phyloP scores from a whole-genome alignment of 257 asterid species.

The Galeopsis tetrahit region DNA sequence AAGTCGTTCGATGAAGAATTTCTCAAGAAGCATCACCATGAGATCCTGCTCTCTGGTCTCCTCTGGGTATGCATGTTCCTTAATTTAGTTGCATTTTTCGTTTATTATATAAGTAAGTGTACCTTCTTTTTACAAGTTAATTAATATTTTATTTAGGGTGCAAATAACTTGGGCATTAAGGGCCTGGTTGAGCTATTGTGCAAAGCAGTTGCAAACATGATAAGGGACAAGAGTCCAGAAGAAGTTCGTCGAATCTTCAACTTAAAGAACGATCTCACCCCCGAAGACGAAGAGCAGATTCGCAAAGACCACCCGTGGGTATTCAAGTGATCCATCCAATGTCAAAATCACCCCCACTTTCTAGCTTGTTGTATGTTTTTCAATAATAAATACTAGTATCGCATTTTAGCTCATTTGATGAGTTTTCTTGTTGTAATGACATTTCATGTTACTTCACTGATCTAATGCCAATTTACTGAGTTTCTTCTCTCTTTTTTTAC shows the following conservation, averaged over 20 bases:
- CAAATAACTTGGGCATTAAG: constrained; percentile 71
- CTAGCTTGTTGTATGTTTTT: too few relatives aligned
- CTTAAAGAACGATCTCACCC: constrained; percentile 70
- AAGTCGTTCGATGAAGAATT: constrained; percentile 55
- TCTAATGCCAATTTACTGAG: too few relatives aligned
- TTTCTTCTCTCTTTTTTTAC: too few relatives aligned
- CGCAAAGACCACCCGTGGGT: constrained; percentile 82
- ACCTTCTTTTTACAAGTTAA: too few relatives aligned
- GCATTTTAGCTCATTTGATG: too few relatives aligned
- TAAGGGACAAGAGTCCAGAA: constrained; percentile 72
- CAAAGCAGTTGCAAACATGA: constrained; percentile 16
- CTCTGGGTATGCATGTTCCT: constrained; percentile 60
- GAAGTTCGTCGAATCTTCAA: constrained; percentile 72
- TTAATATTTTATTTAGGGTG: constrained; percentile 55
- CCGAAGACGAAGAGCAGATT: constrained; percentile 73
- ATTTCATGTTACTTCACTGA: too few relatives aligned
- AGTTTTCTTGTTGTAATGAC: too few relatives aligned
- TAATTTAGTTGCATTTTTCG: too few relatives aligned
- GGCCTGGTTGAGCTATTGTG: constrained; percentile 66
- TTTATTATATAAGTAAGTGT: too few relatives aligned
- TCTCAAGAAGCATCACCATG: constrained; percentile 53
- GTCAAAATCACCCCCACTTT: too few relatives aligned
- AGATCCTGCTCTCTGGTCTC: constrained; percentile 59
- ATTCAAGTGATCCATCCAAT: constrained; percentile 48
- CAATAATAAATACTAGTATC: too few relatives aligned